phyloP scores from a whole-genome alignment of 1,284 basidiomycete species.

The Naganishia albida region DNA sequence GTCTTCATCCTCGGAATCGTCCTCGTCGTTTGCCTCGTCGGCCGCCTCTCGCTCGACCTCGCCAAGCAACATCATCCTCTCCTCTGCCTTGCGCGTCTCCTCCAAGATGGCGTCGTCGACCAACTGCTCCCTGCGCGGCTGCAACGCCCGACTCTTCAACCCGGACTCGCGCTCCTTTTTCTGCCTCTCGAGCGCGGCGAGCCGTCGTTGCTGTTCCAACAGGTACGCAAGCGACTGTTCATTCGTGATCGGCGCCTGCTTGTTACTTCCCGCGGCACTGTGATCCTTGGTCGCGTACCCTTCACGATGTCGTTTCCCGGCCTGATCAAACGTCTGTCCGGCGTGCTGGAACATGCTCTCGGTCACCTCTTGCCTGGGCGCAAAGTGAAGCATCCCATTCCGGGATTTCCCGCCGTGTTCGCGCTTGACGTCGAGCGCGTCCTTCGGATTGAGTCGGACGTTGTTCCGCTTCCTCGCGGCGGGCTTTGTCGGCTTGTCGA shows the following conservation, averaged over 20 bases:
- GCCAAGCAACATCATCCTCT: constrained; percentile 6
- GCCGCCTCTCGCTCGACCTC: neutral
- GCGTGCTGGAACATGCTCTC: constrained; percentile 28
- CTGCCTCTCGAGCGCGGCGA: constrained; percentile 12
- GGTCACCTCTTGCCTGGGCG: constrained; percentile 9
- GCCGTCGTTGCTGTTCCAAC: constrained; percentile 6
- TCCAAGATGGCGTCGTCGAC: constrained; percentile 11
- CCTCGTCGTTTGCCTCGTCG: neutral
- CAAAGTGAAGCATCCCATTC: constrained; percentile 4
- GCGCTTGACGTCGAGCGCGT: constrained; percentile 23
- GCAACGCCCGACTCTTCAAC: constrained; percentile 20
- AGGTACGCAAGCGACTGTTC: constrained; percentile 18
- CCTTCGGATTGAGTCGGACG: constrained; percentile 7
- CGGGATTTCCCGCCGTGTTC: constrained; percentile 15
- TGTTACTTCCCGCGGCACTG: constrained; percentile 4
- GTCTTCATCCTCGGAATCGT: constrained; percentile 22
- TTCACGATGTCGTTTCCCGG: constrained; percentile 20
- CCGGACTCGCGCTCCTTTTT: constrained; percentile 27
- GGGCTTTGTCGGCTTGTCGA: constrained; percentile 20
- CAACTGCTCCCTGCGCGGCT: constrained; percentile 19
- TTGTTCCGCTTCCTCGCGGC: neutral
- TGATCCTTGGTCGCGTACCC: constrained; percentile 1
- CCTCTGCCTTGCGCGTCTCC: constrained; percentile 13
- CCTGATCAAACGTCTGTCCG: constrained; percentile 29
- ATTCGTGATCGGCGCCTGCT: constrained; percentile 3